Conservation (phyloP, 345 rosid species). For the Hirschfeldia incana region DNA sequence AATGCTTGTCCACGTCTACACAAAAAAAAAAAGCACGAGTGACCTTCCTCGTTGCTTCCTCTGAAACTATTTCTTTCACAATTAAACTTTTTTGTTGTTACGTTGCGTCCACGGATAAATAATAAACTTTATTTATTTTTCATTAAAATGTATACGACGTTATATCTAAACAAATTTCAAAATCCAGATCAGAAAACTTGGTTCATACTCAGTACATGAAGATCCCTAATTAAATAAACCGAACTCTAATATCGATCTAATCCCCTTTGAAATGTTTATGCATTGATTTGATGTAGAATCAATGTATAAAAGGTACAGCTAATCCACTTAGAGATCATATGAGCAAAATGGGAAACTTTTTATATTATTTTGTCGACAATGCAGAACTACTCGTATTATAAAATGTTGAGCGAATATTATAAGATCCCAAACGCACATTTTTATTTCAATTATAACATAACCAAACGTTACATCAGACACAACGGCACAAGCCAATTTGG, state of each 20-base stretch:
- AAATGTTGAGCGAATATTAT: background rate
- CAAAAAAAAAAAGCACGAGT: background rate
- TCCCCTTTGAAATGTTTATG: background rate
- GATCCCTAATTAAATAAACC: background rate
- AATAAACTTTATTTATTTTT: too few species aligned
- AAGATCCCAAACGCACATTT: slow-evolving; percentile 19
- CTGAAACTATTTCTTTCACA: slow-evolving; percentile 13
- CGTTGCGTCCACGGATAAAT: slow-evolving; percentile 17
- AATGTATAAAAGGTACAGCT: background rate
- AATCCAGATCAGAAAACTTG: background rate
- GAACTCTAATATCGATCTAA: background rate
- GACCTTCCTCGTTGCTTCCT: slow-evolving; percentile 42
- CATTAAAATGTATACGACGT: background rate
- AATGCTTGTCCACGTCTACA: slow-evolving; percentile 25
- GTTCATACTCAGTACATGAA: background rate
- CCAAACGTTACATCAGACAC: slow-evolving; percentile 25
- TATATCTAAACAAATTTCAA: background rate
- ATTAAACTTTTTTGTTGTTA: background rate
- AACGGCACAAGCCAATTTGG: slow-evolving; percentile 6
- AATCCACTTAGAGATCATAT: background rate
- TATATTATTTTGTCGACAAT: background rate
- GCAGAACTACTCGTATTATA: background rate
- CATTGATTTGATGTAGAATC: background rate
- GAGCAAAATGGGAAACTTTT: background rate
- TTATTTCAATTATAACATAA: slow-evolving; percentile 21